phyloP scores from a whole-genome alignment of 1,139 yeast species.

The Hansenula anomala region DNA sequence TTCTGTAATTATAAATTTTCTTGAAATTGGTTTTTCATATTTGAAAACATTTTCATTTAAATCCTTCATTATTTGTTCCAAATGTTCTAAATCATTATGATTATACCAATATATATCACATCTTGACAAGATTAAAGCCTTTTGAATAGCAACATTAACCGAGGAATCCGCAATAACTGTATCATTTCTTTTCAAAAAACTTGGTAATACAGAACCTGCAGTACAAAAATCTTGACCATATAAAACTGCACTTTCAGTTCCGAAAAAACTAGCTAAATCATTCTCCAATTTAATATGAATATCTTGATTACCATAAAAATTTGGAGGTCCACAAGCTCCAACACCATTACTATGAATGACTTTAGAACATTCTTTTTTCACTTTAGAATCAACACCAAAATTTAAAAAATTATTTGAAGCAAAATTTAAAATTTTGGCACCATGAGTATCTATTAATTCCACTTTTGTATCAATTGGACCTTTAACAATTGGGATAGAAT shows the following conservation, averaged over 20 bases:
- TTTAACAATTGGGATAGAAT: slow-evolving; percentile 56
- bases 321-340: slow-evolving; percentile 99
- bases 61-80: slow-evolving; percentile 62
- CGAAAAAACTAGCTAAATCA: slow-evolving; percentile 68
- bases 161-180: slow-evolving; percentile 84
- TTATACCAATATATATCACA: slow-evolving; percentile 79
- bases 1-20: slow-evolving; percentile 89
- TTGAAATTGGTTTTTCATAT: slow-evolving; percentile 66
- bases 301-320: slow-evolving; percentile 94
- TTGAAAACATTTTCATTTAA: slow-evolving; percentile 59
- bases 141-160: slow-evolving; percentile 73
- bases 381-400: slow-evolving; percentile 41
- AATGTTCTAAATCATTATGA: slow-evolving; percentile 83
- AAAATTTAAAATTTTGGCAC: slow-evolving; percentile 37
- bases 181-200: slow-evolving; percentile 94
- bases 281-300: slow-evolving; percentile 80
- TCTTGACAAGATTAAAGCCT: slow-evolving; percentile 82
- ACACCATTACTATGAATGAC: slow-evolving; percentile 77
- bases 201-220: slow-evolving; percentile 93
- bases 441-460: slow-evolving; percentile 24
- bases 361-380: slow-evolving; percentile 52
- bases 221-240: slow-evolving; percentile 94
- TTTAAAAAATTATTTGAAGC: slow-evolving; percentile 61
- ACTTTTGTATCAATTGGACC: slow-evolving; percentile 56
- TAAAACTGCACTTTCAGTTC: slow-evolving; percentile 72